These are phyloP conservation scores for Achlya hypogyna DNA, from an alignment of 352 stramenopile species.

Conservation along the genomic window DNA sequence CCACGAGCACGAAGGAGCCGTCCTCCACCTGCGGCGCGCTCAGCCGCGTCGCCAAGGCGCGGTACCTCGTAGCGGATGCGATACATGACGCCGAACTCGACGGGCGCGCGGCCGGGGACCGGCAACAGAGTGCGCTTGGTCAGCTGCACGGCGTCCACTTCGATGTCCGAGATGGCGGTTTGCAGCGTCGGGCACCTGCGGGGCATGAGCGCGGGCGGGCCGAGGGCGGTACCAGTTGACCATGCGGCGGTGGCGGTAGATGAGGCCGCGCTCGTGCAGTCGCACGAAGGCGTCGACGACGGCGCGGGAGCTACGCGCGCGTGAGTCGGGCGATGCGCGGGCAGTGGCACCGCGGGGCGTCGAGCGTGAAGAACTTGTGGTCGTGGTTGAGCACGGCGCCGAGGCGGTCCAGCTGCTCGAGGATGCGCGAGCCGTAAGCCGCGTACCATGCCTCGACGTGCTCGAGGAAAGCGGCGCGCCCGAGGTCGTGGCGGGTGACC, in stretches of 20 bases:
- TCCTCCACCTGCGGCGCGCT: slow-evolving; percentile 43
- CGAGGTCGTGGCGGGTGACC: slow-evolving; percentile 81
- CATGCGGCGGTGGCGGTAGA: slow-evolving; percentile 97
- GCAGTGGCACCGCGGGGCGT: slow-evolving; percentile 84
- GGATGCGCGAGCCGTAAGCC: slow-evolving; percentile 78
- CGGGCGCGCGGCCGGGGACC: slow-evolving; percentile 92
- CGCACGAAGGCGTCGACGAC: slow-evolving; percentile 97
- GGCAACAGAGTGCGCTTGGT: slow-evolving; percentile 92
- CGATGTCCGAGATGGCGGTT: slow-evolving; percentile 92
- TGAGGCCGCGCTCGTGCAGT: slow-evolving; percentile 87
- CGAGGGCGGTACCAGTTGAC: slow-evolving; percentile 97
- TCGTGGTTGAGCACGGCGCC: slow-evolving; percentile 96
- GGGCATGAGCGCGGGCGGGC: neutral
- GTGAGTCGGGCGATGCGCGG: neutral
- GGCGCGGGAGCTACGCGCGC: slow-evolving; percentile 55
- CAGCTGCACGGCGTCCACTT: slow-evolving; percentile 99
- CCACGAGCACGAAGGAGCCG: slow-evolving; percentile 84
- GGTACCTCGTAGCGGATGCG: slow-evolving; percentile 96
- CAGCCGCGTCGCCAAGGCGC: slow-evolving; percentile 44
- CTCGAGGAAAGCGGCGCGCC: slow-evolving; percentile 90
- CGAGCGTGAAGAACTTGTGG: slow-evolving; percentile 98
- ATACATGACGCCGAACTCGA: slow-evolving; percentile 97
- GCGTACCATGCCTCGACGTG: slow-evolving; percentile 97
- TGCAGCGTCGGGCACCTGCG: slow-evolving; percentile 77
- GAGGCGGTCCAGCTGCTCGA: slow-evolving; percentile 84